phyloP scores from a whole-genome alignment of 208 protist species.

The Acanthamoeba castellanii region DNA sequence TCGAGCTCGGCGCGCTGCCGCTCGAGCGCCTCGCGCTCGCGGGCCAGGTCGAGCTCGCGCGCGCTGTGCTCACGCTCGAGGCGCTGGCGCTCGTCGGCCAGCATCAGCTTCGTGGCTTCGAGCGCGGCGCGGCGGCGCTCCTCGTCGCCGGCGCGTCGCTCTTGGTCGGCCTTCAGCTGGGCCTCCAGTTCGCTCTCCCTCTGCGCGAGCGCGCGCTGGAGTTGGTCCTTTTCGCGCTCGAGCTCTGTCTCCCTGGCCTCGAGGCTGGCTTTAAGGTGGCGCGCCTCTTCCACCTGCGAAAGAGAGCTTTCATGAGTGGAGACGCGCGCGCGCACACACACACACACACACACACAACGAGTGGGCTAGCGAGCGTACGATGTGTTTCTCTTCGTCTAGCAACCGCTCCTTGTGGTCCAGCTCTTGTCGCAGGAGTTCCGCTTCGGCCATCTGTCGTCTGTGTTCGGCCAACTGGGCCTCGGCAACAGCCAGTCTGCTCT shows the following conservation, averaged over 20 bases:
- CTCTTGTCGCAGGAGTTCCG: not conserved
- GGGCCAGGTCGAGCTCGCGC: not conserved
- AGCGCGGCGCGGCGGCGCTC: not conserved
- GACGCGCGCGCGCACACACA: not conserved
- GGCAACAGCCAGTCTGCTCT: not conserved
- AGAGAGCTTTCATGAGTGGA: not conserved
- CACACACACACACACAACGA: not conserved
- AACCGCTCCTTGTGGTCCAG: not conserved
- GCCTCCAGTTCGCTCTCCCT: not conserved
- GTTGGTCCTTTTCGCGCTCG: not conserved
- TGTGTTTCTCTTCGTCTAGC: not conserved
- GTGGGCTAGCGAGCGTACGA: not conserved
- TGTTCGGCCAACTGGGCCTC: not conserved
- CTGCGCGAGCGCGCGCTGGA: not conserved
- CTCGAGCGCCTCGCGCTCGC: conserved; percentile 2
- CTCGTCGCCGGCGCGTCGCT: not conserved
- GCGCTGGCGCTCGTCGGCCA: not conserved
- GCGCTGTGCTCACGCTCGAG: not conserved
- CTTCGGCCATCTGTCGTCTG: not conserved
- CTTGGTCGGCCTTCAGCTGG: not conserved
- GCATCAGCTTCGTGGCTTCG: not conserved
- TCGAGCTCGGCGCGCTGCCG: conserved; percentile 12
- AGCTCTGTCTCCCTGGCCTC: not conserved
- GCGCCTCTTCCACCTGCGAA: not conserved
- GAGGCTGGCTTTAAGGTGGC: not conserved